These are phyloP conservation scores for Malassezia psittaci DNA, from an alignment of 1,284 basidiomycete species.

Conservation along the genomic window DNA sequence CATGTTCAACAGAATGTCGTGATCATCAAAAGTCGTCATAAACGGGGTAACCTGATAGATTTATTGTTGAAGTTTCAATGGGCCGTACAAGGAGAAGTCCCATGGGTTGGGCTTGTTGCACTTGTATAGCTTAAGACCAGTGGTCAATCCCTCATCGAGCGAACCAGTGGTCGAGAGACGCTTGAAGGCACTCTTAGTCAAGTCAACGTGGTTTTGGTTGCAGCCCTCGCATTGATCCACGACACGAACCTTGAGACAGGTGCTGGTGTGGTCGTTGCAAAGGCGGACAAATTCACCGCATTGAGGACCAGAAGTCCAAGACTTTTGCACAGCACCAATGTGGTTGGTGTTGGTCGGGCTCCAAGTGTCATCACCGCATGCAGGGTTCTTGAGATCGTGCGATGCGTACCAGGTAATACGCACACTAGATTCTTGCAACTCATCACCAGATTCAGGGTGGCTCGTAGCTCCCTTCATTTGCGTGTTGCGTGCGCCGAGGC, in stretches of 20 bases:
- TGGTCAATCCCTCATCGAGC: conserved; percentile 31
- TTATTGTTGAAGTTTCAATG: conserved; percentile 21
- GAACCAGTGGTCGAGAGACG: conserved; percentile 27
- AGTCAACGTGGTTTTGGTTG: conserved; percentile 29
- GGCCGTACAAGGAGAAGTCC: conserved; percentile 35
- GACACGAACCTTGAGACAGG: conserved; percentile 25
- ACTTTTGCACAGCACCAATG: conserved; percentile 35
- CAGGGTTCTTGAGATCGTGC: conserved; percentile 36
- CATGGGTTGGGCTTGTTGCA: conserved; percentile 27
- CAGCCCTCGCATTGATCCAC: conserved; percentile 45
- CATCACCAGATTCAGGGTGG: conserved; percentile 15
- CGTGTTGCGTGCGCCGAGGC: conserved; percentile 22
- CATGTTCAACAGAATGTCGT: neutral
- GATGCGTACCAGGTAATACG: conserved; percentile 42
- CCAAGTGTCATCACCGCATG: conserved; percentile 38
- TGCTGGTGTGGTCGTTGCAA: conserved; percentile 24
- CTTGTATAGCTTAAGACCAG: conserved; percentile 32
- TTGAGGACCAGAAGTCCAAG: conserved; percentile 28
- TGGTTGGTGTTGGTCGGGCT: conserved; percentile 32
- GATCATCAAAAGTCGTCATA: neutral
- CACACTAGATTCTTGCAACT: conserved; percentile 19
- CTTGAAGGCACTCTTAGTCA: conserved; percentile 42
- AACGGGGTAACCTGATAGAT: neutral
- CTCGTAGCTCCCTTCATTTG: conserved; percentile 18
- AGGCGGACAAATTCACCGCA: conserved; percentile 44